Percentiles rank a stretch among this genome's conserved stretches.
phyloP scores from a whole-genome alignment of 108 stramenopile species.

The Nannochloropsis gaditana region DNA sequence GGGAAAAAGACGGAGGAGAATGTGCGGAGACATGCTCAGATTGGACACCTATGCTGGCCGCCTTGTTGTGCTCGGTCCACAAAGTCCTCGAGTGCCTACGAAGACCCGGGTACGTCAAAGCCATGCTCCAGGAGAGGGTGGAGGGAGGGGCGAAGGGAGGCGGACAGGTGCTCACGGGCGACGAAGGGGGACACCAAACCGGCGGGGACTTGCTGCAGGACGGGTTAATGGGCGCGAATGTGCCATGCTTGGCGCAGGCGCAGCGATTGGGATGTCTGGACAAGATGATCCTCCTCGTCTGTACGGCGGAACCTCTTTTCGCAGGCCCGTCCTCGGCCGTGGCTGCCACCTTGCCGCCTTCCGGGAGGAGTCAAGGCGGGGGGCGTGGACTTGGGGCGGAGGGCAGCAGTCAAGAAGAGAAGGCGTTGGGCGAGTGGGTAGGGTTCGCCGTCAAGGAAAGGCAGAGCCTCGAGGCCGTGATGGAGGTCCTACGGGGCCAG shows the following conservation, averaged over 20 bases:
- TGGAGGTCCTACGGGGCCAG: neutral
- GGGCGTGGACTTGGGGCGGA: no score
- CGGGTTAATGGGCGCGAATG: neutral
- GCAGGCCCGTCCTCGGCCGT: neutral
- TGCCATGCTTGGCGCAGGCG: neutral
- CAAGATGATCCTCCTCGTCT: neutral
- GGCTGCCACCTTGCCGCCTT: neutral
- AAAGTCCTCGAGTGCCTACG: neutral
- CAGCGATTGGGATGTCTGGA: neutral
- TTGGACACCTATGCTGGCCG: neutral
- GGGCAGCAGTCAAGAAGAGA: neutral
- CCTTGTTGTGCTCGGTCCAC: neutral
- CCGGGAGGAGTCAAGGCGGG: neutral
- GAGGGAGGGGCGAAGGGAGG: neutral
- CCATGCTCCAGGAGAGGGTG: neutral
- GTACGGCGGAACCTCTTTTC: neutral
- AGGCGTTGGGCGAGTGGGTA: neutral
- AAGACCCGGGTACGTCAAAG: neutral
- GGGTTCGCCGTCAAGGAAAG: neutral
- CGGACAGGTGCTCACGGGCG: neutral
- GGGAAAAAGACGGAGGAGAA: neutral
- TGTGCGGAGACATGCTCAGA: no score
- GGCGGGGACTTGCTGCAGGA: neutral
- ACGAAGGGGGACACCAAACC: neutral
- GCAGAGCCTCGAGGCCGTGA: neutral